phyloP scores from a whole-genome alignment of 257 asterid genomes.

The Solanum ossicruentum region DNA sequence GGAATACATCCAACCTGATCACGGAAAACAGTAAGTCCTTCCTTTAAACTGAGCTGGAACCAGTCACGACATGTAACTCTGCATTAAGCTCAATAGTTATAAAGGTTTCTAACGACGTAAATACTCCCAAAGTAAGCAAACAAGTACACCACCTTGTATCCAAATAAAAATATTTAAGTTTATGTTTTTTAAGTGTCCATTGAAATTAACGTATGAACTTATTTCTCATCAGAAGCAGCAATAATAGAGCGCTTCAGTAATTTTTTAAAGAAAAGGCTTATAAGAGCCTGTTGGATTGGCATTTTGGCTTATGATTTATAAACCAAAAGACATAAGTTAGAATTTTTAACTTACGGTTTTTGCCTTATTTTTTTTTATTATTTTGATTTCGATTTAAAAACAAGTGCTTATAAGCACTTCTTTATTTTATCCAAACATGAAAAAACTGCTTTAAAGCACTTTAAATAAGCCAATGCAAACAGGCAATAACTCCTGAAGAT shows the following conservation, averaged over 20 bases:
- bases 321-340: too few species aligned
- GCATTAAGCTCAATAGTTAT: constrained; percentile 16
- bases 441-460: too few species aligned
- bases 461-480: too few species aligned
- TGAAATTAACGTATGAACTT: not conserved
- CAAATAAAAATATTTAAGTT: not conserved
- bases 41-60: constrained; percentile 99
- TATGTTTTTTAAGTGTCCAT: not conserved
- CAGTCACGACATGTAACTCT: constrained; percentile 99
- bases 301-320: too few species aligned
- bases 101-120: not conserved
- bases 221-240: not conserved
- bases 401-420: too few species aligned
- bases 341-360: too few species aligned
- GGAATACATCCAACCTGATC: constrained; percentile 56
- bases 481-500: not conserved
- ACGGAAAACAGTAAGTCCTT: constrained; percentile 96
- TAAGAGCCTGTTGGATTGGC: not conserved
- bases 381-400: too few species aligned
- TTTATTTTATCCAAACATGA: too few species aligned
- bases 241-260: not conserved
- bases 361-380: too few species aligned
- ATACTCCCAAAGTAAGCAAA: not conserved
- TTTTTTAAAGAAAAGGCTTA: not conserved
- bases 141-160: not conserved